Conservation (phyloP, 345 rosid species). For the Ailanthus altissimus region DNA sequence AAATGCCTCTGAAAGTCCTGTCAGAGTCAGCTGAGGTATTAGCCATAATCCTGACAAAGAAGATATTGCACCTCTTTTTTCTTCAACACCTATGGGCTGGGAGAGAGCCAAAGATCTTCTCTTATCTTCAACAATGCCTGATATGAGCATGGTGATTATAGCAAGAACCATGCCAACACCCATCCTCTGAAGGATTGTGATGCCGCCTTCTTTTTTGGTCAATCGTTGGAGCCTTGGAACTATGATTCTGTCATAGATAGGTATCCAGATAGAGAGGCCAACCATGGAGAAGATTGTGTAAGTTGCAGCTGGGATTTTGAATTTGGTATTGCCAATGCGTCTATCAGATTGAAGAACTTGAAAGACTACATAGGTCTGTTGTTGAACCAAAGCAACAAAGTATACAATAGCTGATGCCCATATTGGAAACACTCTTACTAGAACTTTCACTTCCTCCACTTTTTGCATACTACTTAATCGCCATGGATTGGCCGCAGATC, state of each 20-base stretch:
- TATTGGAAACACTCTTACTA: slow-evolving; percentile 41
- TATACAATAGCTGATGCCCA: slow-evolving; percentile 31
- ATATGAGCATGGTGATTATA: slow-evolving; percentile 33
- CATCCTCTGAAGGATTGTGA: slow-evolving; percentile 44
- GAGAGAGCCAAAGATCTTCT: slow-evolving; percentile 29
- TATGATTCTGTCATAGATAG: slow-evolving; percentile 39
- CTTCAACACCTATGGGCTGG: slow-evolving; percentile 28
- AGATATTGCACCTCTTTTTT: slow-evolving; percentile 37
- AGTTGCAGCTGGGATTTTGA: slow-evolving; percentile 45
- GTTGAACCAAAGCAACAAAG: slow-evolving; percentile 32
- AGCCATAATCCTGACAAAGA: slow-evolving; percentile 44
- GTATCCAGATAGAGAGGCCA: slow-evolving; percentile 37
- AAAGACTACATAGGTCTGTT: slow-evolving; percentile 38
- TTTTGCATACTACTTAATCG: slow-evolving; percentile 48
- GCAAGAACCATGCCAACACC: slow-evolving; percentile 38
- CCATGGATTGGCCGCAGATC: slow-evolving; percentile 45
- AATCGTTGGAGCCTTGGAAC: slow-evolving; percentile 34
- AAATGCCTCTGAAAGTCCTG: slow-evolving; percentile 41
- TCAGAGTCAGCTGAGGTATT: slow-evolving; percentile 39
- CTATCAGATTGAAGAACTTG: slow-evolving; percentile 45
- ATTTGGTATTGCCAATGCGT: slow-evolving; percentile 21
- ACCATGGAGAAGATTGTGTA: slow-evolving; percentile 35
- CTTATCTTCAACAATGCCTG: slow-evolving; percentile 35
- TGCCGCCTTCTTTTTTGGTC: slow-evolving; percentile 40
- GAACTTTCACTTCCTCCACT: slow-evolving; percentile 53